Base-by-base conservation (phyloP, 306 rosid genomes). In the Casuarina equisetifolia region DNA sequence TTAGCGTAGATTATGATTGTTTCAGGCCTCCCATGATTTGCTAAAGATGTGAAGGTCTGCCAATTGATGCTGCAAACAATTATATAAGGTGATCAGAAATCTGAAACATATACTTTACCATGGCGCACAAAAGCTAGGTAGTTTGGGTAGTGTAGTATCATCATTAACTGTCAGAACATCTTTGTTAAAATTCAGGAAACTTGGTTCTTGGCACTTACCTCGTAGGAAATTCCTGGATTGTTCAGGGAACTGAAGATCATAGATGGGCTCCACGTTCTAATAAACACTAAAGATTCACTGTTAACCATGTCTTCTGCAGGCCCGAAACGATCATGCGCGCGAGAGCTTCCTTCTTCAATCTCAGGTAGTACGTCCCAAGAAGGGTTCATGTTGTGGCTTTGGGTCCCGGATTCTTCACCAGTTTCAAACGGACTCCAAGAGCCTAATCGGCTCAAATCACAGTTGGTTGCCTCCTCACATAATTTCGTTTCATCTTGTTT, bases 341-440 rank as follows among this genome's bases (percentile, higher is more conserved):
- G 81, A 74, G 79, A 75, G 61, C 82, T 80, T 72, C 77, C 76
- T 77, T 85, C 82, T 84, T 86, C 86, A 73, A 71, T 43, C 69
- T 74, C 85, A 51, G 62, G 53, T 49, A 71, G 71, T 12, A n/a
- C 74, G 78, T 83, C 82, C 75, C 83, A 57, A 45, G 89, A 72
- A 17, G 72, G 70, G 69, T 76, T 79, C 64, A 73, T 43, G 76
- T 80, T 83, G 79, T 87, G 83, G 78, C 80, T 61, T 19, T 84
- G 82, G n/a, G 85, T 78, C 32, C 76, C 84, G 69, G 92, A 86
- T 81, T 87, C 90, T 61, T 86, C 94, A 55, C 82, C 86, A 17
- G 83, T 80, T 77, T 88, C 89, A 77, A 85, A 88, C 35, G 89
- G 87, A 77, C 87, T 90, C 96, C 92, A 92, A 19, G 90, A 74